Evolutionary conservation across 768 basidiomycete species (phyloP), one percentile per base, ranked within the genome.

Genomic region (Amanita brunnescens): DNA sequence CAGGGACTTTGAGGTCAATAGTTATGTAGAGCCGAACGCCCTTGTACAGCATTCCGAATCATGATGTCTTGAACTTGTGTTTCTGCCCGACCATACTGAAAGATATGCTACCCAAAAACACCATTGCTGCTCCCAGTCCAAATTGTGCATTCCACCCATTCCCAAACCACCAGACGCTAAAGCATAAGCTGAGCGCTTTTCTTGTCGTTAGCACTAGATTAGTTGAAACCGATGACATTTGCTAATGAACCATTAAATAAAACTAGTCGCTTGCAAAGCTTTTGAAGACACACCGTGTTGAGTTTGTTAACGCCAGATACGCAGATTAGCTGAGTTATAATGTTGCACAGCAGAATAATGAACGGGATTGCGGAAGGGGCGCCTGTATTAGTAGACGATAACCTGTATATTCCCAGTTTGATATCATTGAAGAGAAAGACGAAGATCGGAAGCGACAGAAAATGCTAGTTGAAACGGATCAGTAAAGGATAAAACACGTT

Each of bases 131-230:
- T 20, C 91, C 91, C 5, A 74, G 33, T 0, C 71, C 81, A 20
- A 91, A 69, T 53, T 80, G 78, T 0, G 61, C 50, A 53, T 87
- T 87, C 79, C 85, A 83, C 4, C 79, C 80, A 54, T 78, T 81
- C 1, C 82, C 82, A 60, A 90, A 91, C 78, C 80, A 90, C 85
- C 86, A 89, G 6, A 93, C 84, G 58, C 84, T 87, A 53, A 91
- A 78, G 57, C 80, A 83, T 18, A 93, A 73, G 55, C 84, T 87
- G 42, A 89, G 63, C 5, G 89, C 89, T 63, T 93, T 93, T 44
- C 91, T 78, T 0, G 82, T 70, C 1, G 90, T 91, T 30, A 91
- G 71, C 14, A 88, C 79, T 37, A 93, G 75, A 58, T 89, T 89
- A 6, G 88, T 89, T 2, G 86, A 86, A 1, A 91, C 85, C 1